phyloP scores from a whole-genome alignment of 1,139 yeast genomes.

The Magnusiomyces ingens region DNA sequence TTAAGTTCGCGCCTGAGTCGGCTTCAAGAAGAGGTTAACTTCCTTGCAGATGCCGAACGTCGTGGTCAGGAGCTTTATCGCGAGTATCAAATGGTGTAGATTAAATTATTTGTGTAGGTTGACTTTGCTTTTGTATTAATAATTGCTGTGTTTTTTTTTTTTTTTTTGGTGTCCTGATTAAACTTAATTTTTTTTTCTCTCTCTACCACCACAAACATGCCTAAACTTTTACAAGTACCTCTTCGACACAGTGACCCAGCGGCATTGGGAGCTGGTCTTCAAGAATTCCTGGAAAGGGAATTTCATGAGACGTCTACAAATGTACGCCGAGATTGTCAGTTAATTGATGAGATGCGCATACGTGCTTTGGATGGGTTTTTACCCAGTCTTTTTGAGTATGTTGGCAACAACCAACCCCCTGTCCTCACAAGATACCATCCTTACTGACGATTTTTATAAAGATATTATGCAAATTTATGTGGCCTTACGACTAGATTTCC shows the following conservation, averaged over 20 bases:
- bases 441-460: neutral
- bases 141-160: too few relatives aligned
- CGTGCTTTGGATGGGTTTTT: conserved; percentile 30
- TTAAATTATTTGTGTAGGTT: too few relatives aligned
- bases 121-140: too few relatives aligned
- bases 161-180: too few relatives aligned
- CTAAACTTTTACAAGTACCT: conserved; percentile 39
- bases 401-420: neutral
- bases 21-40: conserved; percentile 39
- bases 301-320: conserved; percentile 59
- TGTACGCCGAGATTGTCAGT: conserved; percentile 48
- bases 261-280: conserved; percentile 42
- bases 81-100: conserved; percentile 18
- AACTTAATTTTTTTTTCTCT: neutral
- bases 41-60: conserved; percentile 37
- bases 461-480: neutral
- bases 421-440: neutral
- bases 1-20: conserved; percentile 30
- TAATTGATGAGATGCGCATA: conserved; percentile 38
- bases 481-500: neutral
- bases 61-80: conserved; percentile 33
- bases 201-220: conserved; percentile 8
- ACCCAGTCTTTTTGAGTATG: conserved; percentile 19
- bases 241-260: conserved; percentile 45
- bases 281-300: conserved; percentile 48